Evolutionary conservation across 1,139 yeast species (phyloP), one percentile per base, ranked within the genome.

Genomic region (Debaryomyces fabryi): DNA sequence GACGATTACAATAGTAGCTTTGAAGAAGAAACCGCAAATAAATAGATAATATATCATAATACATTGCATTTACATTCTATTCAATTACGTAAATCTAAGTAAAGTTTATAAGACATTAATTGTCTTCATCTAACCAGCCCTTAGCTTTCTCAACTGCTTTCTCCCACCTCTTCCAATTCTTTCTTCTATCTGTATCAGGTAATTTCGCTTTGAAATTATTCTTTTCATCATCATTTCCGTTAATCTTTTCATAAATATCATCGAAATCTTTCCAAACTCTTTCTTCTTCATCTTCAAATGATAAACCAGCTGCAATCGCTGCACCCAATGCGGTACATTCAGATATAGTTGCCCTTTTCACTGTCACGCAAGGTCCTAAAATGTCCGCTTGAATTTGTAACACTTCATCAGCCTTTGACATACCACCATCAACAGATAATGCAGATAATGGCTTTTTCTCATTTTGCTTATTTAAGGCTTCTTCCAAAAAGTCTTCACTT

Each of bases 241-340:
- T 55, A 38, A 79, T 61, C 52, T 65, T 65, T 6, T 59, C 71
- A 18, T 64, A 58, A 15, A 77, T 88, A 54, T 90, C 96, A 51
- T 82, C 86, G 51, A 90, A 72, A 58, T 83, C 81, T 52, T 76
- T 78, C 97, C 97, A 92, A 45, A 90, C 67, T 47, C 88, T 78
- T 51, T 87, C 82, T 34, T 78, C 73, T 43, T 72, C 82, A 51
- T 80, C 75, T 57, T 80, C 69, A 52, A 75, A 74, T 2, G 92
- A 85, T 59, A 91, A 73, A 10, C 97, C 97, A 2, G 98, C 96
- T 18, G 97, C 97, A 59, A 92, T 88, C 10, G 97, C 97, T 10
- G 97, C 96, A 24, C 98, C 98, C 54, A 92, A 78, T 1, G 98
- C 97, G 4, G 98, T 92, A 65, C 97, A 91, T 69, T 92, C 98